These are phyloP conservation scores for Pseudofabraea citricarpa DNA, from an alignment of 2,329 filamentous ascomycete species.

Conservation along the genomic window DNA sequence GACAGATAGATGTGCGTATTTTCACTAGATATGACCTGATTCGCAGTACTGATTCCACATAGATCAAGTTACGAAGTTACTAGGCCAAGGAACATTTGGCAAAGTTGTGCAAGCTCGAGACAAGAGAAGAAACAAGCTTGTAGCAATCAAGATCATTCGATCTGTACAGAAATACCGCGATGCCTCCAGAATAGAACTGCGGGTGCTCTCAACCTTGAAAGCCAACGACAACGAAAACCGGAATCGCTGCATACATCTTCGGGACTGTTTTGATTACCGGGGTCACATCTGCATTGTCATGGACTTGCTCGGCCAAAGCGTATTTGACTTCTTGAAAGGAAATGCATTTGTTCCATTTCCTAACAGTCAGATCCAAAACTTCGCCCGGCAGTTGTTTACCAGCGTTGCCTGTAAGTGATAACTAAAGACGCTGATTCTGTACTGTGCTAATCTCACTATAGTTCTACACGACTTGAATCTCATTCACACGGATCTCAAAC, in stretches of 20 bases:
- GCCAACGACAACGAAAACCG: slow-evolving; percentile 88
- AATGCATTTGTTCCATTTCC: slow-evolving; percentile 96
- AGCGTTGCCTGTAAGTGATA: slow-evolving; percentile 90
- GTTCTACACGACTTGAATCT: slow-evolving; percentile 95
- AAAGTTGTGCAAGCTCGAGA: slow-evolving; percentile 96
- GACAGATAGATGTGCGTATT: slow-evolving; percentile 78
- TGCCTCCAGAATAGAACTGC: slow-evolving; percentile 88
- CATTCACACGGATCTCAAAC: slow-evolving; percentile 82
- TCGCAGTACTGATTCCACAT: slow-evolving; percentile 20
- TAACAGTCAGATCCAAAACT: slow-evolving; percentile 96
- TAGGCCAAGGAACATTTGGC: slow-evolving; percentile 96
- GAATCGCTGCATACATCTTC: slow-evolving; percentile 93
- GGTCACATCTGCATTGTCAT: slow-evolving; percentile 90
- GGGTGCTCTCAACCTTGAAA: slow-evolving; percentile 86
- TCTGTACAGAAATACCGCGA: slow-evolving; percentile 98
- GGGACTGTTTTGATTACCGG: slow-evolving; percentile 95
- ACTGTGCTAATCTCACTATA: slow-evolving; percentile 34
- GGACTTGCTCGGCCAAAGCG: slow-evolving; percentile 82
- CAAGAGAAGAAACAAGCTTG: slow-evolving; percentile 66
- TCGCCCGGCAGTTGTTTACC: slow-evolving; percentile 93
- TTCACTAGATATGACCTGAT: slow-evolving; percentile 1
- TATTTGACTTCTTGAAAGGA: slow-evolving; percentile 96
- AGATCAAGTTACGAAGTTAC: slow-evolving; percentile 86
- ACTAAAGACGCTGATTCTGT: neutral
- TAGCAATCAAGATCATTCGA: slow-evolving; percentile 96